phyloP scores from a whole-genome alignment of 2,329 filamentous ascomycete species.

The Aschersonia sp. region DNA sequence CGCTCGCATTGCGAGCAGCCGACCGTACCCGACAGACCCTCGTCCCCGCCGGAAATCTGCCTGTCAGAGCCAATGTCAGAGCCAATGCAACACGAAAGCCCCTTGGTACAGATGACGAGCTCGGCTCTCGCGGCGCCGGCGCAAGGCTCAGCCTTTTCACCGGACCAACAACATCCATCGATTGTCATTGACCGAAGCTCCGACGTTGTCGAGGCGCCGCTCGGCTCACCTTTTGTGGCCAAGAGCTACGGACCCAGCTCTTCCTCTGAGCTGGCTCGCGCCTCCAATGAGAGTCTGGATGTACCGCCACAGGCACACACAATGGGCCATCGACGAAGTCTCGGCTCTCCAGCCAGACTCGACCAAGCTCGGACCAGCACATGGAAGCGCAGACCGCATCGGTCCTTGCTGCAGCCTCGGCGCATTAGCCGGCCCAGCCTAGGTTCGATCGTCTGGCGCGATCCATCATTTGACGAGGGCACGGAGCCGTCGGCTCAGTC shows the following conservation, averaged over 20 bases:
- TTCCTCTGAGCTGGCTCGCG: conserved; percentile 30
- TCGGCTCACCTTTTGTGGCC: conserved; percentile 41
- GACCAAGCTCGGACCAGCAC: conserved; percentile 35
- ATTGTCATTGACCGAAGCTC: neutral
- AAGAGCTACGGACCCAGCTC: conserved; percentile 50
- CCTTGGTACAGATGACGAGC: conserved; percentile 43
- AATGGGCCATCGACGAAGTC: conserved; percentile 30
- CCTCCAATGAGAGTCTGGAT: conserved; percentile 16
- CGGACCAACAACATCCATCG: neutral
- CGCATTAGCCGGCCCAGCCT: conserved; percentile 37
- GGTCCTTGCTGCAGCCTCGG: conserved; percentile 30
- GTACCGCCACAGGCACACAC: conserved; percentile 31
- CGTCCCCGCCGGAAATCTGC: conserved; percentile 30
- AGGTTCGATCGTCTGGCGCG: conserved; percentile 37
- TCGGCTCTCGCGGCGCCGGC: neutral
- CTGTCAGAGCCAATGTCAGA: conserved; percentile 48
- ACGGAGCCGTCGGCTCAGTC: conserved; percentile 9
- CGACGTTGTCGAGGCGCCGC: conserved; percentile 12
- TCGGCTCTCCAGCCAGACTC: conserved; percentile 40
- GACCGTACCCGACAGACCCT: too few relatives aligned
- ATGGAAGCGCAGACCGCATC: conserved; percentile 39
- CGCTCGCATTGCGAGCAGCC: conserved; percentile 23
- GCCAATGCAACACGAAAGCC: conserved; percentile 48
- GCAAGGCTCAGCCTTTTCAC: neutral
- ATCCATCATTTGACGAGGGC: conserved; percentile 19